A percentile compares a stretch with the other conserved stretches of the same genome.
These are phyloP conservation scores for Microbotryum lychnidis-dioicae DNA, from an alignment of 1,284 basidiomycete genomes.

Conservation along the genomic window DNA sequence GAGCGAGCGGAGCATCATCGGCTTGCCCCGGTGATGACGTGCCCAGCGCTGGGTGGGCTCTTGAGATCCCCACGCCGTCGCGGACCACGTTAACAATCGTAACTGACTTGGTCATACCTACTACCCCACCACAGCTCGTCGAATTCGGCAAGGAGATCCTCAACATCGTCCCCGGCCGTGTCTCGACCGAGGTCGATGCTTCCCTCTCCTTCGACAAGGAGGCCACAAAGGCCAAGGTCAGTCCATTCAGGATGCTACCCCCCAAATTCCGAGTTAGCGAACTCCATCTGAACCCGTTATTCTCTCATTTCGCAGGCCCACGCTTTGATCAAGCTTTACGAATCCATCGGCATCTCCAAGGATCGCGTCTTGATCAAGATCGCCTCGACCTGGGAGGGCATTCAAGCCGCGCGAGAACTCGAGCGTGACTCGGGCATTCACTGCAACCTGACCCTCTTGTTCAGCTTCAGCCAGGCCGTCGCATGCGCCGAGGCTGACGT, in stretches of 20 bases:
- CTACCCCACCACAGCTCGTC: constrained; percentile 56
- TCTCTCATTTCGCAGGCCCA: constrained; percentile 53
- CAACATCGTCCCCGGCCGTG: constrained; percentile 90
- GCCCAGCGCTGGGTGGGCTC: neutral
- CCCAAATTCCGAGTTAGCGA: constrained; percentile 2
- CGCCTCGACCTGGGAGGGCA: constrained; percentile 98
- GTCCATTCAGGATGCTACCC: neutral
- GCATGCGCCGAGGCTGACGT: constrained; percentile 97
- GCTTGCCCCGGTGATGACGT: neutral
- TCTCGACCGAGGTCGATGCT: constrained; percentile 98
- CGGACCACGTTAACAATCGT: too few relatives aligned
- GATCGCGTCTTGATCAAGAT: constrained; percentile 97
- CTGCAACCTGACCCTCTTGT: constrained; percentile 97
- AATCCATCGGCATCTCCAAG: constrained; percentile 78
- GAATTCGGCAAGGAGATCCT: constrained; percentile 96
- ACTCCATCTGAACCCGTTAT: constrained; percentile 18
- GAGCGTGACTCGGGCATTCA: constrained; percentile 88
- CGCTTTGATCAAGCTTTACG: constrained; percentile 89
- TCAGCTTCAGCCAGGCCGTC: constrained; percentile 96
- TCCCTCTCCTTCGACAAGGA: constrained; percentile 93
- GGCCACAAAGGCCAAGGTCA: constrained; percentile 74
- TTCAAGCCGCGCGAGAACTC: constrained; percentile 94
- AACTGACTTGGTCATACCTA: too few relatives aligned
- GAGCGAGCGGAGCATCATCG: neutral
- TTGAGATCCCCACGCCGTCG: neutral